These are phyloP conservation scores for Pugionium cornutum DNA, from an alignment of 345 rosid species.

Conservation along the genomic window DNA sequence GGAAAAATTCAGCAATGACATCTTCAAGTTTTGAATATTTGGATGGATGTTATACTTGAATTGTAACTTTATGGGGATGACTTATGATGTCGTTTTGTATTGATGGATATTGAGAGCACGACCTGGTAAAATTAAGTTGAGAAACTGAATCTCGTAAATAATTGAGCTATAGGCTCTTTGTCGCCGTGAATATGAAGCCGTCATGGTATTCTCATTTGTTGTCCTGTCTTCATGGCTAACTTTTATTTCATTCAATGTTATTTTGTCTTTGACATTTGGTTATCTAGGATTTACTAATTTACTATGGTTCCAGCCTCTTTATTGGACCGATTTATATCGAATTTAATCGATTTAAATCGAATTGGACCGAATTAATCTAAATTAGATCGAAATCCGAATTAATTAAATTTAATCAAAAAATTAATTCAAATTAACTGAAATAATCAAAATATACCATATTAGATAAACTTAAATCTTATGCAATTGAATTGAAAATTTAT, in stretches of 20 bases:
- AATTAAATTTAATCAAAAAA: too few relatives aligned
- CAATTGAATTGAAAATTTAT: too few relatives aligned
- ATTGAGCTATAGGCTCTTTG: conserved; percentile 66
- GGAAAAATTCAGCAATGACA: background rate
- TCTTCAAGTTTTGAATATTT: background rate
- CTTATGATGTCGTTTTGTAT: background rate
- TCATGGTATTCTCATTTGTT: conserved; percentile 57
- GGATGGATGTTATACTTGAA: background rate
- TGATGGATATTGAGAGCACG: conserved; percentile 1
- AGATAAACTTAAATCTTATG: too few relatives aligned
- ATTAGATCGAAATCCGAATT: too few relatives aligned
- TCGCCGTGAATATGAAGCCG: conserved; percentile 83
- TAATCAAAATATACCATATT: too few relatives aligned
- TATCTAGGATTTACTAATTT: conserved; percentile 44
- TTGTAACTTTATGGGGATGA: too few relatives aligned
- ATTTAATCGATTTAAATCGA: too few relatives aligned
- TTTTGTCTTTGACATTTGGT: background rate
- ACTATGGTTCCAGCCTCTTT: conserved; percentile 87
- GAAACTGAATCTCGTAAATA: background rate
- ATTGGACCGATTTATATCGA: conserved; percentile 17
- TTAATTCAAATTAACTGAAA: too few relatives aligned
- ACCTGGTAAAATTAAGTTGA: background rate
- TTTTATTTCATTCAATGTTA: background rate
- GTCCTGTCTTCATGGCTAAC: background rate
- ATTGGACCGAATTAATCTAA: too few relatives aligned